Percentiles rank a stretch among this genome's conserved stretches.
Evolutionary conservation across 176 grass and related monocot genomes (phyloP).

Genomic region (Oryza rufipogon): DNA sequence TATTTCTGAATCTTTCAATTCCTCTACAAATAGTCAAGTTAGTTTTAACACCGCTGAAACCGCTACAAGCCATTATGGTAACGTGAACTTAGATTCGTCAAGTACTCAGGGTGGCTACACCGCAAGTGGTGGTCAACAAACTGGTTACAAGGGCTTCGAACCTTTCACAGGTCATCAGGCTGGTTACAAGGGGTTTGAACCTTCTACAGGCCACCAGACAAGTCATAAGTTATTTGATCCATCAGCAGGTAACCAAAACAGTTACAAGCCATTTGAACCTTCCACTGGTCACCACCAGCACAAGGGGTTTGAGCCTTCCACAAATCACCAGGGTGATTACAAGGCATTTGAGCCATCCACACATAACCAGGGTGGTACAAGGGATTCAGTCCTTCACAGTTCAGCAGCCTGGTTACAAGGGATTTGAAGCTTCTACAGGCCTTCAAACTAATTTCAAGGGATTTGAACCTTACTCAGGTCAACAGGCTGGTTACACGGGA

Average conservation of each 20-base stretch:
- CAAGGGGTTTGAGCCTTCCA: background rate
- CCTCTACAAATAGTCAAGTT: constrained; percentile 36
- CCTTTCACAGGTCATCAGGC: constrained; percentile 38
- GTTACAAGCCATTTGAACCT: constrained; percentile 33
- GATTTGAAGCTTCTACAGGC: constrained; percentile 24
- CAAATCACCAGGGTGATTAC: constrained; percentile 40
- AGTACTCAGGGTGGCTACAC: constrained; percentile 48
- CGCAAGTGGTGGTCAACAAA: constrained; percentile 34
- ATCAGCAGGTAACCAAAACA: constrained; percentile 2
- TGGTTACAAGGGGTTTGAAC: constrained; percentile 46
- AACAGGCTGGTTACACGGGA: constrained; percentile 48
- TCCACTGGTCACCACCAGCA: constrained; percentile 17
- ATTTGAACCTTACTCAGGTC: constrained; percentile 41
- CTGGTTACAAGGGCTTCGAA: constrained; percentile 42
- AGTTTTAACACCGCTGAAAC: constrained; percentile 41
- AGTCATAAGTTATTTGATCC: constrained; percentile 38
- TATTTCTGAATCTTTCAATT: constrained; percentile 13
- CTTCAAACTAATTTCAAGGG: constrained; percentile 25
- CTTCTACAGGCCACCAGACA: constrained; percentile 29
- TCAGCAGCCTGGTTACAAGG: constrained; percentile 32
- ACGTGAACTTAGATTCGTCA: constrained; percentile 38
- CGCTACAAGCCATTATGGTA: constrained; percentile 27
- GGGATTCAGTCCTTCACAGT: constrained; percentile 29
- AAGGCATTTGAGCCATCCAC: constrained; percentile 36
- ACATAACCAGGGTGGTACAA: constrained; percentile 30